Evolutionary conservation across 306 rosid species (phyloP), one percentile per base, ranked within the genome.

Genomic region (Carpinus viminea): DNA sequence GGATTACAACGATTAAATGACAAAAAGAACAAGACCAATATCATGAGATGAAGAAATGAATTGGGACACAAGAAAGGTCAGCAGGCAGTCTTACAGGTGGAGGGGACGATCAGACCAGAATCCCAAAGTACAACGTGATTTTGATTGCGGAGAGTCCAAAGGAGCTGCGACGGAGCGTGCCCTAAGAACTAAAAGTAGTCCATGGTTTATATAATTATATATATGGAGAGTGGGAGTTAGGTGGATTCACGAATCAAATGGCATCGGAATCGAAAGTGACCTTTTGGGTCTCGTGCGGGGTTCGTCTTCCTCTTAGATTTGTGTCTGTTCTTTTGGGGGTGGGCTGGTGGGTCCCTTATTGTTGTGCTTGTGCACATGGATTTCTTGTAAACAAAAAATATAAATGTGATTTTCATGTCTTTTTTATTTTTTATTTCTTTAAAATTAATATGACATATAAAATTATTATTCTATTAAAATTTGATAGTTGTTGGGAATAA

Each of bases 241-340:
- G 50, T 17, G 28, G 21, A 6, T 17, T 1, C 12, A 5, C 7
- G 48, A 18, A 16, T 16, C 16, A 47, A 24, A 24, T 24, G 26
- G 26, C 26, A 24, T 24, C 26, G 26, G 26, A 24, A 24, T 24
- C 26, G 26, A 24, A 24, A 24, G 26, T 65, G 26, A 65, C 70
- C 47, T 16, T 7, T 65, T 31, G 26, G 47, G 70, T 38, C 47
- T 36, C 70, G 70, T 65, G 70, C 70, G 70, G 24, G 70, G 17
- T 2, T 2, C 9, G 34, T 31, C 2, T 31, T 31, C 34, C 34
- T 31, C 34, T 8, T 20, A 61, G 68, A 12, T 61, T 31, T 31
- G 34, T 31, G 34, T 31, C 34, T 31, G 34, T 31, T 31, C 34
- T 31, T 31, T 31, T 31, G 34, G 3, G 34, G 34, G 34, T 31